Conservation (phyloP, 2,329 filamentous ascomycete species). For the Fusarium decemcellulare region DNA sequence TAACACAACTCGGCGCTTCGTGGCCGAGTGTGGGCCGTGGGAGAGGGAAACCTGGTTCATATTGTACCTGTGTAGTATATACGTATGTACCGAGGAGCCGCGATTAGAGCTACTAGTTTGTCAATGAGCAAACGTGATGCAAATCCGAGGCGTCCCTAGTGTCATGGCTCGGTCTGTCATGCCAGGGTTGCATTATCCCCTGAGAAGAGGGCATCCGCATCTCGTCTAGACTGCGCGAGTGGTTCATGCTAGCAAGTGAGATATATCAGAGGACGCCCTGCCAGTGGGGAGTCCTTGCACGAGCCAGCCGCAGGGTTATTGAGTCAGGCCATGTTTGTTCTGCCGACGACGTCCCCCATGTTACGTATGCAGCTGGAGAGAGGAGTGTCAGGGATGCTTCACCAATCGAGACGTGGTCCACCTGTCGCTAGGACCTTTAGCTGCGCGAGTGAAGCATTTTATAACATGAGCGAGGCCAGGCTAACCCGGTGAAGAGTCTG, state of each 20-base stretch:
- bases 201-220: constrained; percentile 1
- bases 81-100: no score
- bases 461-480: not conserved
- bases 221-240: not conserved
- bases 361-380: constrained; percentile 9
- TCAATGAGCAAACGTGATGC: constrained; percentile 1
- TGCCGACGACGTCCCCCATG: not conserved
- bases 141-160: constrained; percentile 1
- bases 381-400: not conserved
- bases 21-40: constrained; percentile 3
- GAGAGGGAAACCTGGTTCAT: no score
- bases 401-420: not conserved
- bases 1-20: constrained; percentile 2
- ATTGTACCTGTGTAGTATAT: no score
- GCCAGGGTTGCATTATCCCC: constrained; percentile 24
- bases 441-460: not conserved
- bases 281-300: not conserved
- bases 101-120: not conserved
- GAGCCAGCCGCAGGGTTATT: not conserved
- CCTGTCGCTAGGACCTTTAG: constrained; percentile 1
- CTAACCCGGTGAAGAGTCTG: not conserved
- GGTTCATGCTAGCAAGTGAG: constrained; percentile 15
- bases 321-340: constrained; percentile 11
- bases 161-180: constrained; percentile 5
- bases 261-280: not conserved